Evolutionary conservation across 768 basidiomycete genomes (phyloP), one percentile per base, ranked within the genome.

Genomic region (Asterophora lycoperdoides): DNA sequence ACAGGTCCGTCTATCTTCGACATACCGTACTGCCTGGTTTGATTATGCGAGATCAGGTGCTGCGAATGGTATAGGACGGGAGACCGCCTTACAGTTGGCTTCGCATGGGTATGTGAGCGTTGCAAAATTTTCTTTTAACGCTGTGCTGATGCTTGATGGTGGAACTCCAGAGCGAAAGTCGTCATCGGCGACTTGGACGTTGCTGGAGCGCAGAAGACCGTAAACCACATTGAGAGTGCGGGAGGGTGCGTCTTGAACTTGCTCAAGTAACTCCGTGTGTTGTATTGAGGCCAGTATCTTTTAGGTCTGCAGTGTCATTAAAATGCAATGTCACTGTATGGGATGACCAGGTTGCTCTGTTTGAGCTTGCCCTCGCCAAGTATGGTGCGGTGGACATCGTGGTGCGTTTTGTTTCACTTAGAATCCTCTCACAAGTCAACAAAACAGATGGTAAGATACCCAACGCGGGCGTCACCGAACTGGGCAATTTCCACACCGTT

Each of bases 311-410:
- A 6, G 56, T 65, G 9, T 70, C 61, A 38, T 63, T 70, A 23
- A 66, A 62, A 41, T 80, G 78, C 57, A 67, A 82, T 56, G 81
- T 83, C 30, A 70, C 70, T 5, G 57, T 64, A 1, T 83, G 77
- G 72, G 79, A 82, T 5, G 71, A 81, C 40, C 75, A 76, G 46
- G 69, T 77, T 7, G 65, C 69, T 3, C 53, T 81, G 56, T 82
- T 81, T 53, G 75, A 79, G 46, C 59, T 72, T 26, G 76, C 78
- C 3, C 63, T 77, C 17, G 51, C 66, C 19, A 67, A 60, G 43
- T 80, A 68, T 56, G 77, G 74, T 37, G 57, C 72, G 1, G 77
- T 83, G 4, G 79, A 81, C 53, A 63, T 80, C 42, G 80, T 81
- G 48, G 77, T 81, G 51, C 35, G 74, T 56, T 37, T n/a, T 17